Conservation (phyloP, 306 rosid species). For the Rosa lucieae region DNA sequence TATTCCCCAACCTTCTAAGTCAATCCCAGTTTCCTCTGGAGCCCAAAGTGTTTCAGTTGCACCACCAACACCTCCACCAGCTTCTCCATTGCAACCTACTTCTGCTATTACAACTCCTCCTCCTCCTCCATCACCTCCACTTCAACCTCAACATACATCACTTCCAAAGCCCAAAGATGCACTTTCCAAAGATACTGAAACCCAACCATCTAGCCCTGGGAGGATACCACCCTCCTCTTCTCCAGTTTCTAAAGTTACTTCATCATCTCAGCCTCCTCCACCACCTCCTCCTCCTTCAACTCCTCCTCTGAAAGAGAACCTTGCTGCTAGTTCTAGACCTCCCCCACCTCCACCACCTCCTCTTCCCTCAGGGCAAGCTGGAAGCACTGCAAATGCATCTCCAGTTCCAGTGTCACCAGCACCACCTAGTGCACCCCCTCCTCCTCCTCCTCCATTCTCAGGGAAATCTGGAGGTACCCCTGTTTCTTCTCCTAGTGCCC, state of each 20-base stretch:
- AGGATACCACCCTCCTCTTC: constrained; percentile 15
- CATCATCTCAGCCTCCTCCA: constrained; percentile 38
- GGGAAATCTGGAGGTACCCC: constrained; percentile 30
- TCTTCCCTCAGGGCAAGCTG: constrained; percentile 25
- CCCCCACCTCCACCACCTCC: constrained; percentile 38
- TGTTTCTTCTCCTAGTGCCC: constrained; percentile 23
- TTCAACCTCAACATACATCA: constrained; percentile 25
- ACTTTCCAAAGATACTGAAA: constrained; percentile 26
- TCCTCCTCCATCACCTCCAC: constrained; percentile 25
- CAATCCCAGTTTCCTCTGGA: constrained; percentile 26
- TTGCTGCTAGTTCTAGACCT: constrained; percentile 28
- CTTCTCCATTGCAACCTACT: constrained; percentile 29
- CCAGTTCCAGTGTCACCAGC: constrained; percentile 32
- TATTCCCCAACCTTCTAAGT: constrained; percentile 28
- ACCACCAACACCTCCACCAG: constrained; percentile 46
- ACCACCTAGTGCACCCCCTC: constrained; percentile 31
- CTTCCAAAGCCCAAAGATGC: constrained; percentile 28
- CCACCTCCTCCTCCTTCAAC: constrained; percentile 39
- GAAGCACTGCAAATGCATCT: constrained; percentile 26
- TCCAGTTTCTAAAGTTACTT: constrained; percentile 5
- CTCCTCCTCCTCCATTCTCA: constrained; percentile 23
- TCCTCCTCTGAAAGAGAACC: constrained; percentile 38
- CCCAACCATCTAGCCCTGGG: constrained; percentile 32
- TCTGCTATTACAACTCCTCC: constrained; percentile 29
- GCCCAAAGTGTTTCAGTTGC: constrained; percentile 35